Percentiles rank a stretch among this genome's conserved stretches.
These are phyloP conservation scores for Penicillium vulpinum DNA, from an alignment of 2,329 filamentous ascomycete species.

Conservation along the genomic window DNA sequence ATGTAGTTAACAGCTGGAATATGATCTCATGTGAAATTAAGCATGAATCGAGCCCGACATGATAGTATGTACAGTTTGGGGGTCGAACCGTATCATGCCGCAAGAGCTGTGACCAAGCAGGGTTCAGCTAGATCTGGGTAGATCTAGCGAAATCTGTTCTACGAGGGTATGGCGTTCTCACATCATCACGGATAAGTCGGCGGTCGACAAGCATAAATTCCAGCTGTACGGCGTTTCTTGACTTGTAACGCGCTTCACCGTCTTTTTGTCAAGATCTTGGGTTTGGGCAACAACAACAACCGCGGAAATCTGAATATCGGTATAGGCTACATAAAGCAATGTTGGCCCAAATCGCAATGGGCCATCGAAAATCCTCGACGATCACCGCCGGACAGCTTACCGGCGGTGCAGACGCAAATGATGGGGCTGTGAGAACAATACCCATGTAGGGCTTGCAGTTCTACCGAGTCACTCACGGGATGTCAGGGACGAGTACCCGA, in stretches of 20 bases:
- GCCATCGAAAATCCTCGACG: slow-evolving; percentile 9
- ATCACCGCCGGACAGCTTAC: slow-evolving; percentile 13
- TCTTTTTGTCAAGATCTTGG: slow-evolving; percentile 22
- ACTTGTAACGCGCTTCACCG: slow-evolving; percentile 21
- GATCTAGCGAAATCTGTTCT: background rate
- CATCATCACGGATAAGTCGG: background rate
- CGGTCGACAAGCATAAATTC: slow-evolving; percentile 3
- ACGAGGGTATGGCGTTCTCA: background rate
- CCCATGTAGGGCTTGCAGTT: slow-evolving; percentile 8
- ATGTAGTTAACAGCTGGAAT: background rate
- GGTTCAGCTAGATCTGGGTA: background rate
- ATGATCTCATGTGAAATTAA: background rate
- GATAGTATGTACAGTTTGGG: background rate
- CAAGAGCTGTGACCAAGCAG: background rate
- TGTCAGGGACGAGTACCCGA: slow-evolving; percentile 6
- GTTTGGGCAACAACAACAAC: slow-evolving; percentile 18
- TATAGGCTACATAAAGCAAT: slow-evolving; percentile 22
- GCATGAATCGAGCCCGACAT: background rate
- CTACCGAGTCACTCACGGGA: background rate
- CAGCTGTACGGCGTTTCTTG: slow-evolving; percentile 9
- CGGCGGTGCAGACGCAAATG: slow-evolving; percentile 26
- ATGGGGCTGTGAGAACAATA: slow-evolving; percentile 11
- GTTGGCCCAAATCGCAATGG: slow-evolving; percentile 18
- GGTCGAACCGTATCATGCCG: background rate
- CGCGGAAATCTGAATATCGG: slow-evolving; percentile 21